These are phyloP conservation scores for Hypholoma fasciculare DNA, from an alignment of 768 basidiomycete genomes.

Conservation along the genomic window DNA sequence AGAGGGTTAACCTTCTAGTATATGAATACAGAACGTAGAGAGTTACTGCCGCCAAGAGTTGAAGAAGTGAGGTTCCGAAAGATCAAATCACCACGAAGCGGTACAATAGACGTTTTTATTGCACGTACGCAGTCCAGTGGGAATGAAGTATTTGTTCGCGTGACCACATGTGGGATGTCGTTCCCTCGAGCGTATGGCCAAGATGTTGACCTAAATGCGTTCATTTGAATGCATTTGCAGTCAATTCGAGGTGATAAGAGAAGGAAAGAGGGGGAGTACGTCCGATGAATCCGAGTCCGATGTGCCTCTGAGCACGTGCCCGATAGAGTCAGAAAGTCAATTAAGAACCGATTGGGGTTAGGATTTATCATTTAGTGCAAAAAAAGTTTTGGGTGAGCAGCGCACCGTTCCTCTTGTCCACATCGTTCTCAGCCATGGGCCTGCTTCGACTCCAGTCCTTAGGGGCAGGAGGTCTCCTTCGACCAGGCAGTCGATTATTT, in stretches of 20 bases:
- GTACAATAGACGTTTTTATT: not conserved
- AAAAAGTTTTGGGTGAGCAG: constrained; percentile 5
- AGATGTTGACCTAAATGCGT: too few species aligned
- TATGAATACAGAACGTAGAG: not conserved
- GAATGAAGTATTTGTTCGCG: not conserved
- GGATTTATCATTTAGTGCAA: constrained; percentile 12
- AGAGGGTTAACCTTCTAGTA: not conserved
- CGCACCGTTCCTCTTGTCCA: constrained; percentile 6
- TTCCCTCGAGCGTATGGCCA: too few species aligned
- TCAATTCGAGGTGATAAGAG: too few species aligned
- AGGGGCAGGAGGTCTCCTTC: constrained; percentile 33
- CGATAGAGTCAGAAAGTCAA: constrained; percentile 11
- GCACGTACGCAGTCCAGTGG: constrained; percentile 9
- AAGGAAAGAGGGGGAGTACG: too few species aligned
- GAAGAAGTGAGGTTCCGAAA: not conserved
- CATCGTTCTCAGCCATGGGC: constrained; percentile 32
- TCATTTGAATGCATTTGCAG: too few species aligned
- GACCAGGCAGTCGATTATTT: constrained; percentile 46
- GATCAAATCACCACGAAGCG: not conserved
- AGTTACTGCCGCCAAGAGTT: not conserved
- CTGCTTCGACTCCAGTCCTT: constrained; percentile 42
- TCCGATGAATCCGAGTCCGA: constrained; percentile 5
- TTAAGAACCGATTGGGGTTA: constrained; percentile 9
- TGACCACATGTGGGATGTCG: not conserved
- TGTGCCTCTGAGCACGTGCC: constrained; percentile 5